Base-by-base conservation (phyloP, 345 rosid genomes). In the Atalantia buxifolia region DNA sequence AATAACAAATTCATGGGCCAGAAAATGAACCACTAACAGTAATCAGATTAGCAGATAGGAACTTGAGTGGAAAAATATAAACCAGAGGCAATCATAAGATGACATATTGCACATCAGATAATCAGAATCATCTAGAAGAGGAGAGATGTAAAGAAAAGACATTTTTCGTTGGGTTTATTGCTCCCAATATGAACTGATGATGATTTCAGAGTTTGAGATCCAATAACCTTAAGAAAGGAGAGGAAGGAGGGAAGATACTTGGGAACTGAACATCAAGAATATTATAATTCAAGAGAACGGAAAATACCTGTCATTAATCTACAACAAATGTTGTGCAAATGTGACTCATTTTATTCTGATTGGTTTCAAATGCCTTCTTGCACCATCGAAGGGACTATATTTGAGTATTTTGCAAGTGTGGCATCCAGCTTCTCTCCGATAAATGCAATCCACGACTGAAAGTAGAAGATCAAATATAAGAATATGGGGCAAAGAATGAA, bases 341-440 rank as follows among this genome's bases (percentile, higher is more conserved):
- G 55, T 62, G 45, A 62, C 21, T 65, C 48, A 19, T 53, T 3
- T 53, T 55, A 6, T 30, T 1, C 9, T 59, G 59, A 60, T 65
- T 63, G 40, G 74, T 65, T 74, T 79, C 81, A 74, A 69, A 77
- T 57, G 75, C 81, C 76, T 57, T 88, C 85, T 72, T 84, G 85
- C 71, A 65, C 79, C 64, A 82, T 78, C 65, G 50, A 62, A 74
- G 84, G 27, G 70, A 59, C 79, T 71, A 53, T 69, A 71, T 67
- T 70, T 35, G 80, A 74, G 77, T 72, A 82, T 76, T 90, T 93
- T 59, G 88, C 85, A 21, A 92, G 82, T 22, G 95, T 86, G 2
- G 92, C 93, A 76, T 91, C 97, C 77, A 92, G 87, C 87, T 93
- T 93, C 86, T 96, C 95, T 72, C 95, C 97, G 68, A 92, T 77